Percentiles rank a stretch among this genome's conserved stretches.
These are phyloP conservation scores for Fusarium sp. DNA, from an alignment of 2,329 filamentous ascomycete species.

Conservation along the genomic window DNA sequence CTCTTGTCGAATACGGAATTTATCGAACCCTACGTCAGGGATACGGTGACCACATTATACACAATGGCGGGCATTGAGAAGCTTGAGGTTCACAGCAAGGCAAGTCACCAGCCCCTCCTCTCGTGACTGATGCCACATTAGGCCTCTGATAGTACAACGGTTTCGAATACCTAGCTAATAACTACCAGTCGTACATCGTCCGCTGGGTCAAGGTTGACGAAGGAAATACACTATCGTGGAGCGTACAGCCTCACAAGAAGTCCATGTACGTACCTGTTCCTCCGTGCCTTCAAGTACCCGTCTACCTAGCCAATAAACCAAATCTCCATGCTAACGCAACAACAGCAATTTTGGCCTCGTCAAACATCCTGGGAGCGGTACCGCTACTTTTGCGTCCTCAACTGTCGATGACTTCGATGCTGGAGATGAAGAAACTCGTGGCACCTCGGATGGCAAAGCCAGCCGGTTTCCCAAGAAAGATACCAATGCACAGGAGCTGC, in stretches of 20 bases:
- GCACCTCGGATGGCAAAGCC: conserved; percentile 58
- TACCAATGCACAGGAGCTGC: conserved; percentile 69
- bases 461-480: conserved; percentile 66
- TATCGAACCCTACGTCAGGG: conserved; percentile 1
- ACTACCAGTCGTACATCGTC: conserved; percentile 92
- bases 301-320: neutral
- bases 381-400: conserved; percentile 58
- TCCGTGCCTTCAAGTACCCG: neutral
- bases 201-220: conserved; percentile 95
- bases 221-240: conserved; percentile 96
- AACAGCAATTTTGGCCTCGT: conserved; percentile 92
- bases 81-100: conserved; percentile 97
- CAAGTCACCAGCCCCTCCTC: conserved; percentile 53
- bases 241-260: conserved; percentile 96
- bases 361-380: conserved; percentile 86
- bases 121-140: neutral
- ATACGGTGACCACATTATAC: conserved; percentile 19
- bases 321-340: conserved; percentile 29
- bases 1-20: conserved; percentile 16
- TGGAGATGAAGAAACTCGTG: conserved; percentile 60
- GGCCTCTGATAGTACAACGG: neutral
- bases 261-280: conserved; percentile 71
- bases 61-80: conserved; percentile 95
- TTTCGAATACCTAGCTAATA: conserved; percentile 37
- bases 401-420: conserved; percentile 57